Evolutionary conservation across 306 rosid genomes (phyloP), one percentile per base, ranked within the genome.

Genomic region (Lathyrus oleraceus): DNA sequence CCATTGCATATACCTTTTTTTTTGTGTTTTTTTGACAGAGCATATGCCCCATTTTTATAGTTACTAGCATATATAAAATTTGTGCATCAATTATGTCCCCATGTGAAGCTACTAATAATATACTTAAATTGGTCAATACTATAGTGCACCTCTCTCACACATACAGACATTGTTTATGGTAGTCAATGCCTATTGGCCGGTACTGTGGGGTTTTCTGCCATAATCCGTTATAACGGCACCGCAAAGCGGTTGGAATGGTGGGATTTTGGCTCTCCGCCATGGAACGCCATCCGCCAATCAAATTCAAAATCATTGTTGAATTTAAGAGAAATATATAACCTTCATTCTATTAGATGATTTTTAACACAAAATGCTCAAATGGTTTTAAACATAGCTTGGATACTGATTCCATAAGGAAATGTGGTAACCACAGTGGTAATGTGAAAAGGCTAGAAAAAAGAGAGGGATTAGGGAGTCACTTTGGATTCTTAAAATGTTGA

Each of bases 141-240:
- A 58, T 52, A 66, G 25, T 49, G 69, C 39, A 8, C 23, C 42
- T 43, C 36, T 40, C 53, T 53, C 28, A 25, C 19, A 56, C 48
- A 1, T n/a, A 56, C n/a, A n/a, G n/a, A n/a, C 56, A 17, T 27
- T 67, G 64, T 27, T 67, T 56, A 61, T 39, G 27, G 10, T 10
- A 65, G 81, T 82, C 83, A 79, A 73, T 79, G 79, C 52, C 76
- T 23, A 23, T 25, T 25, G 25, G 25, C 28, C 4, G 28, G 0
- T 25, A 25, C 3, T 25, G 28, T 0, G 4, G 28, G 4, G 4
- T 25, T 25, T 25, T 3, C 28, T 3, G 4, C 5, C 5, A 25
- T 25, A 3, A 25, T 25, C 28, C 2, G 4, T 4, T 25, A 25
- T 25, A 3, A 3, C 4, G 28, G 28, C 28, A 25, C 28, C 28